phyloP scores from a whole-genome alignment of 306 rosid species.

The Casuarina glauca region DNA sequence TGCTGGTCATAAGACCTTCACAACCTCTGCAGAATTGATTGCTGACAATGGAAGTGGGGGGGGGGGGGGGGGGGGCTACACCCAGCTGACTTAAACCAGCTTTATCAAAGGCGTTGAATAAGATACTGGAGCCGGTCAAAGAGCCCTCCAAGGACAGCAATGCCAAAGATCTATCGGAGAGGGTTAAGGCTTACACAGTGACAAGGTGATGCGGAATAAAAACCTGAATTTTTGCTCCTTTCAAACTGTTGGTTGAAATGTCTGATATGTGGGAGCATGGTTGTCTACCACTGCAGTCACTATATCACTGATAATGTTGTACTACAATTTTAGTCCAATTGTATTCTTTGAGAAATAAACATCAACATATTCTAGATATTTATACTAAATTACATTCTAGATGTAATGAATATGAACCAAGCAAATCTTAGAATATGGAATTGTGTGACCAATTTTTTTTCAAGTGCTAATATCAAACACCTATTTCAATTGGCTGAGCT shows the following conservation, averaged over 20 bases:
- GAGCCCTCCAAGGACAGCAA: constrained; percentile 63
- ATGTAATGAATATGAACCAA: neutral
- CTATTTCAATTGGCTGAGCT: neutral
- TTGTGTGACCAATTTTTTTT: neutral
- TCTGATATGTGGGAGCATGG: too few species aligned
- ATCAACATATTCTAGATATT: neutral
- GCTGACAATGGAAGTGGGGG: constrained; percentile 48
- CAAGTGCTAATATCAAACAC: neutral
- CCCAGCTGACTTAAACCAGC: constrained; percentile 81
- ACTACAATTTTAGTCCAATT: constrained; percentile 4
- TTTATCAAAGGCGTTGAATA: constrained; percentile 69
- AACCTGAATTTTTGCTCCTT: too few species aligned
- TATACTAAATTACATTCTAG: neutral
- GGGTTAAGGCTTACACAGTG: constrained; percentile 60
- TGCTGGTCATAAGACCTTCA: constrained; percentile 73
- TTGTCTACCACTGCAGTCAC: too few species aligned
- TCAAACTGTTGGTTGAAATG: too few species aligned
- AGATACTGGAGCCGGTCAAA: constrained; percentile 81
- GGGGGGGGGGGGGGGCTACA: constrained; percentile 62
- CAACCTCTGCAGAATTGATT: constrained; percentile 54
- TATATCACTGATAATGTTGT: too few species aligned
- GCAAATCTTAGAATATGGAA: neutral
- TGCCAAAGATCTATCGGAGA: constrained; percentile 67
- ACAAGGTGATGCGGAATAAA: constrained; percentile 26
- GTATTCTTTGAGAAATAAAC: neutral